Conservation (phyloP, 352 stramenopile species). For the Halophytophthora batemanensis region DNA sequence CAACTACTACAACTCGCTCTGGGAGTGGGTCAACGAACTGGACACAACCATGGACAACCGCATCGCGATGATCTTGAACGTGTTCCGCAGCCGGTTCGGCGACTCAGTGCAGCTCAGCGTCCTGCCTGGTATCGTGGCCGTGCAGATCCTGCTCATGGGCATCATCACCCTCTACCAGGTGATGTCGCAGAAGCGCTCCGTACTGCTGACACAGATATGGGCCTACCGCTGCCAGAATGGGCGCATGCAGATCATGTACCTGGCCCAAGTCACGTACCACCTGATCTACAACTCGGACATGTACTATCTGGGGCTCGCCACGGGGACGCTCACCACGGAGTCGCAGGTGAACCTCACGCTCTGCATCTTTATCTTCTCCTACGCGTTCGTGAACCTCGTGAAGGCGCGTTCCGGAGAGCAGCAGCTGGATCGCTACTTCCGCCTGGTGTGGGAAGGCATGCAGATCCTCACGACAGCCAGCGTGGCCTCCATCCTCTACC, state of each 20-base stretch:
- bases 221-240: conserved; percentile 7
- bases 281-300: conserved; percentile 1
- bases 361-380: conserved; percentile 2
- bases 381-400: conserved; percentile 1
- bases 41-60: neutral
- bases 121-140: neutral
- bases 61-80: neutral
- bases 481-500: neutral
- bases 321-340: neutral
- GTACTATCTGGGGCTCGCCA: neutral
- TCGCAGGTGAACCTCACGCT: conserved; percentile 4
- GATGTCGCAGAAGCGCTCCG: conserved; percentile 2
- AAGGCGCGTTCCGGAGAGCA: neutral
- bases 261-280: conserved; percentile 9
- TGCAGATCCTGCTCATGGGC: conserved; percentile 5
- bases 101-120: conserved; percentile 2
- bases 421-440: neutral
- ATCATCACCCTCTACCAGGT: conserved; percentile 6
- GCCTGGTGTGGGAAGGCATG: conserved; percentile 4
- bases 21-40: neutral
- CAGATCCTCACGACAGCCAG: neutral
- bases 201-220: conserved; percentile 10
- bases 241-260: conserved; percentile 5
- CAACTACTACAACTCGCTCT: conserved; percentile 4
- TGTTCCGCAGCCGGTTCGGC: neutral